Conservation (phyloP, 1,284 basidiomycete genomes). For the Vanrija humicola region DNA sequence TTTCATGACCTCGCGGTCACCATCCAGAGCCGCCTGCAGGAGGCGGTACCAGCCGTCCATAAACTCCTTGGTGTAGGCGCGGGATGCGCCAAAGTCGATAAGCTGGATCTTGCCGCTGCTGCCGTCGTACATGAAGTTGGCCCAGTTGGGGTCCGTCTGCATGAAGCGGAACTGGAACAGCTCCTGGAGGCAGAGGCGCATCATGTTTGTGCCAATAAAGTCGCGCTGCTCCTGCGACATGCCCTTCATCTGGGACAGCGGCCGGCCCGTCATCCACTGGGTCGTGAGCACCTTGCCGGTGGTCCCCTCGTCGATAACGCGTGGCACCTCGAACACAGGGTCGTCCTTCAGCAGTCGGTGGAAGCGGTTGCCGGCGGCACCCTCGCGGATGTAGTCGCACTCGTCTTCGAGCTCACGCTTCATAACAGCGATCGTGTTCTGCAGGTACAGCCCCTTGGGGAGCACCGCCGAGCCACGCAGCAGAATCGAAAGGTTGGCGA, state of each 20-base stretch:
- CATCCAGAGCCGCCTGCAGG: slow-evolving; percentile 69
- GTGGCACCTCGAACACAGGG: slow-evolving; percentile 73
- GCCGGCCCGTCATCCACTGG: slow-evolving; percentile 76
- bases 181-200: slow-evolving; percentile 84
- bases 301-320: slow-evolving; percentile 70
- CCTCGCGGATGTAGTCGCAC: slow-evolving; percentile 90
- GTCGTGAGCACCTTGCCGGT: slow-evolving; percentile 83
- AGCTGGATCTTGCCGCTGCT: slow-evolving; percentile 63
- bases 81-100: slow-evolving; percentile 93
- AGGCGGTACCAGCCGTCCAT: slow-evolving; percentile 84
- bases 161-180: slow-evolving; percentile 87
- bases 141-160: slow-evolving; percentile 99
- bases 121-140: slow-evolving; percentile 87
- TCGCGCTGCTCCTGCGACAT: slow-evolving; percentile 67
- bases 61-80: slow-evolving; percentile 79
- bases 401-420: slow-evolving; percentile 89
- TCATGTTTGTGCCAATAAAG: slow-evolving; percentile 73
- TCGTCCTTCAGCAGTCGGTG: slow-evolving; percentile 58
- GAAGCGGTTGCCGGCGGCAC: slow-evolving; percentile 66
- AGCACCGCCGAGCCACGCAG: slow-evolving; percentile 74
- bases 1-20: slow-evolving; percentile 67
- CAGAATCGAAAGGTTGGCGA: slow-evolving; percentile 79
- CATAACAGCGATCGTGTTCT: slow-evolving; percentile 83
- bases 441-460: slow-evolving; percentile 83
- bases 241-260: slow-evolving; percentile 63